A percentile compares a stretch with the other conserved stretches of the same genome.
Evolutionary conservation across 1,139 yeast genomes (phyloP).

Genomic region (Meyerozyma guilliermondii): DNA sequence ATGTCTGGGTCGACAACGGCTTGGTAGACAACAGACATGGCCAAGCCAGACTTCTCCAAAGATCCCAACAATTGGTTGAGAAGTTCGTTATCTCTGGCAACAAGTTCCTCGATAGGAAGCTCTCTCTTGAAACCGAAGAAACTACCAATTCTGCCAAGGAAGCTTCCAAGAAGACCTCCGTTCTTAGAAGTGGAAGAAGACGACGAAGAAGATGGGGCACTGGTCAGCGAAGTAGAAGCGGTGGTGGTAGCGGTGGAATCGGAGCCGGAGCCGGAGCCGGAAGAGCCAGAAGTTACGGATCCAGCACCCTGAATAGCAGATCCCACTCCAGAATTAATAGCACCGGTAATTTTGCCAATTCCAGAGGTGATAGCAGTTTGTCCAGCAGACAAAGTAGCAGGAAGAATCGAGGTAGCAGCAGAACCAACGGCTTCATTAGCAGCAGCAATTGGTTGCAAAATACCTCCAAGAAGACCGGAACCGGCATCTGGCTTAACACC

Average conservation of each 20-base stretch:
- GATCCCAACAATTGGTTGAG: conserved; percentile 8
- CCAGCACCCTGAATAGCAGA: too few species aligned
- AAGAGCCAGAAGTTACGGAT: too few species aligned
- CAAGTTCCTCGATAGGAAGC: background rate
- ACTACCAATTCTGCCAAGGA: background rate
- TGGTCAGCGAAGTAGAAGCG: conserved; percentile 2
- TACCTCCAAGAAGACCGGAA: conserved; percentile 12
- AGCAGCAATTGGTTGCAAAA: conserved; percentile 9
- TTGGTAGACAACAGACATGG: conserved; percentile 19
- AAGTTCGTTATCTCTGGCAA: background rate
- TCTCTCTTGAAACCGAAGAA: conserved; percentile 1
- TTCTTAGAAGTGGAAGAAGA: conserved; percentile 5
- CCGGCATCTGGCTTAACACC: conserved; percentile 7
- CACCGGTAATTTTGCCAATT: background rate
- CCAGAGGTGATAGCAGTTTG: conserved; percentile 4
- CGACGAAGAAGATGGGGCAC: conserved; percentile 4
- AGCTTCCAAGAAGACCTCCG: background rate
- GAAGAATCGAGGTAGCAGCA: conserved; percentile 3
- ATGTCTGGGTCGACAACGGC: conserved; percentile 10
- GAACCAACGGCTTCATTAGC: conserved; percentile 6
- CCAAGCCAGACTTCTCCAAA: conserved; percentile 26
- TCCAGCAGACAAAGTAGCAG: conserved; percentile 3
- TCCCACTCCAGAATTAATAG: too few species aligned
- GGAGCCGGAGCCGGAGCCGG: conserved; percentile 5
- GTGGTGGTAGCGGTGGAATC: conserved; percentile 5